Base-by-base conservation (phyloP, 306 rosid species). In the Glycyrrhiza uralensis region DNA sequence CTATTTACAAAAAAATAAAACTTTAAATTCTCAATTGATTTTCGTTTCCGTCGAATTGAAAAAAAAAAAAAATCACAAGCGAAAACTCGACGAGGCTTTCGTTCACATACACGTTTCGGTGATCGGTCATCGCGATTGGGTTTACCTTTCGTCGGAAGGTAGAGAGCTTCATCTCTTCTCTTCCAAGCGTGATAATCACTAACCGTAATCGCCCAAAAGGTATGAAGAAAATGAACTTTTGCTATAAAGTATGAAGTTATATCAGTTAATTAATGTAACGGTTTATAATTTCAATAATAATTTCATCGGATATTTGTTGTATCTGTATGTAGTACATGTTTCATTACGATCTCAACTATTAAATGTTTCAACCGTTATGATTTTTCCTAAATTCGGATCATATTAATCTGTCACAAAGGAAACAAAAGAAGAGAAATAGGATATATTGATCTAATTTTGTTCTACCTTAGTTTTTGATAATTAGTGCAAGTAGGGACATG, bases 81-180 rank as follows among this genome's bases (percentile, higher is more conserved):
- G 50, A 20, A 46, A 59, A 18, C 62, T n/a, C n/a, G n/a, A n/a
- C 60, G 61, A 30, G 42, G 22, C 24, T 33, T 47, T 51, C 11
- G 7, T 32, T 32, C 36, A 7, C 30, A 58, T 54, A 51, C n/a
- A 69, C 54, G 13, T 22, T 29, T 73, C 77, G 71, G 73, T 77
- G 85, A 84, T 79, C 85, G 80, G 64, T 4, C 23, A 29, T n/a
- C 47, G 55, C 61, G 72, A 60, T 78, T 39, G 55, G 58, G 5
- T 5, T 38, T 42, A 68, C 50, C 81, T 68, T 36, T 47, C 68
- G 2, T 58, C n/a, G 7, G 20, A 52, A 81, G 76, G 76, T 76
- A 49, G 51, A 65, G 19, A 63, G 44, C 50, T 79, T 52, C 64
- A 49, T 36, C 46, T 26, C 36, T 46, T 69, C 11, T 63, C 14